Evolutionary conservation across 179 eudicot species (phyloP).

Genomic region (Nepenthes alata): DNA sequence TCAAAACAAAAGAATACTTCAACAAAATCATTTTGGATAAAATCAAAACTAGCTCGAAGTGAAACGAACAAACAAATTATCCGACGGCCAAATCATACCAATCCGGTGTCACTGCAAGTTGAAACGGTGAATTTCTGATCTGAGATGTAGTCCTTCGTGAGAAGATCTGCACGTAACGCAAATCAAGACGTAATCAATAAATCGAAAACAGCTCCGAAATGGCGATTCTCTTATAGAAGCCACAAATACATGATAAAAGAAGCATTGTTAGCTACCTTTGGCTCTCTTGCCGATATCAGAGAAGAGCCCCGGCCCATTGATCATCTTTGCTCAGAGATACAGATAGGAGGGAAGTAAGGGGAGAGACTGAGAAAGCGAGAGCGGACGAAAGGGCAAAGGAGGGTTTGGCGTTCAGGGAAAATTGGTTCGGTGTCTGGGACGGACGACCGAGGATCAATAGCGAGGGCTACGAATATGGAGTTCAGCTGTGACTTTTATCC

Average conservation of each 20-base stretch:
- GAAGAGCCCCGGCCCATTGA: slow-evolving; percentile 84
- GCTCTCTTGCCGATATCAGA: slow-evolving; percentile 87
- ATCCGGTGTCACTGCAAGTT: slow-evolving; percentile 64
- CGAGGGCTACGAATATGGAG: background rate
- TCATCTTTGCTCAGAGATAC: slow-evolving; percentile 31
- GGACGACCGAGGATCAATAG: background rate
- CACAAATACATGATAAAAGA: background rate
- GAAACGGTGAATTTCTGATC: slow-evolving; percentile 87
- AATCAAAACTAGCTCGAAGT: background rate
- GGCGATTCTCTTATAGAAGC: background rate
- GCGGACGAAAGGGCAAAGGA: background rate
- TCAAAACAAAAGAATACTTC: no score
- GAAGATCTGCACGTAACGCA: slow-evolving; percentile 50
- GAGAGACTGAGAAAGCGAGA: slow-evolving; percentile 8
- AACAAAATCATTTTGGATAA: background rate
- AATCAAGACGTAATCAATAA: background rate
- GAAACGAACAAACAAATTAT: slow-evolving; percentile 1
- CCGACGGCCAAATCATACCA: slow-evolving; percentile 30
- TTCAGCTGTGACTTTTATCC: background rate
- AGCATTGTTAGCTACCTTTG: slow-evolving; percentile 37
- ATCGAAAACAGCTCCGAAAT: background rate
- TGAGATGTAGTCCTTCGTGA: slow-evolving; percentile 57
- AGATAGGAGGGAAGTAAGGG: slow-evolving; percentile 5
- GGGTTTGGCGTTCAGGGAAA: slow-evolving; percentile 4
- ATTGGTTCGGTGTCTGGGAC: background rate